Evolutionary conservation across 208 protist species (phyloP).

Genomic region (Endotrypanum monterogeii): DNA sequence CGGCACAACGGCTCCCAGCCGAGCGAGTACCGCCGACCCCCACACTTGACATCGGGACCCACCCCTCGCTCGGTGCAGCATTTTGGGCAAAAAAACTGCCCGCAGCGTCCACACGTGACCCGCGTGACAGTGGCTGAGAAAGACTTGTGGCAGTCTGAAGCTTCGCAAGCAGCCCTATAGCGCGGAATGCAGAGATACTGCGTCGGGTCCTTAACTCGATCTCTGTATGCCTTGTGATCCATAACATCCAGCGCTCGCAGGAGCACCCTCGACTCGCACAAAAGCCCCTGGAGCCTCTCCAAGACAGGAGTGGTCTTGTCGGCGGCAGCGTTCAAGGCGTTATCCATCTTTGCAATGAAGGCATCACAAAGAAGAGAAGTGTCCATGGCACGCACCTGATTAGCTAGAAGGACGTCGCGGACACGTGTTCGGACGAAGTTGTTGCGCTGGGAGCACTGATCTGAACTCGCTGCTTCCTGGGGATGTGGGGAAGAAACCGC

Average conservation of each 20-base stretch:
- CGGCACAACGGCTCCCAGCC: conserved; percentile 69
- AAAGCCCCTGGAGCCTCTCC: conserved; percentile 28
- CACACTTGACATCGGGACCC: conserved; percentile 42
- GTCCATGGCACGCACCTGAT: conserved; percentile 25
- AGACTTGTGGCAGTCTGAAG: conserved; percentile 34
- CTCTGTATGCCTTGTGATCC: conserved; percentile 41
- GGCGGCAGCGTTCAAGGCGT: conserved; percentile 15
- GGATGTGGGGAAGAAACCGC: background rate
- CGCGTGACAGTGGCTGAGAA: conserved; percentile 48
- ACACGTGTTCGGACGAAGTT: conserved; percentile 40
- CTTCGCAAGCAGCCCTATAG: conserved; percentile 31
- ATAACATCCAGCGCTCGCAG: conserved; percentile 33
- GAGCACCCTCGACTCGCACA: conserved; percentile 43
- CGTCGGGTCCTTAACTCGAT: conserved; percentile 42
- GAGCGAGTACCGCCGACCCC: conserved; percentile 37
- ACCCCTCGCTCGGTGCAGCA: conserved; percentile 58
- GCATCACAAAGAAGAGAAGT: conserved; percentile 17
- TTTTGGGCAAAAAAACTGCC: conserved; percentile 67
- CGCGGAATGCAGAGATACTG: conserved; percentile 46
- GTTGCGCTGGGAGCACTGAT: conserved; percentile 1
- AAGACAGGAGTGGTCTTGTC: conserved; percentile 21
- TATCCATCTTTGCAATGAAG: conserved; percentile 21
- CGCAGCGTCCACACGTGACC: conserved; percentile 72
- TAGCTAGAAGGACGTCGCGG: conserved; percentile 42
- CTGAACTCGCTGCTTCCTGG: background rate